Evolutionary conservation across 1,284 basidiomycete species (phyloP).

Genomic region (Ceratobasidium sp.): DNA sequence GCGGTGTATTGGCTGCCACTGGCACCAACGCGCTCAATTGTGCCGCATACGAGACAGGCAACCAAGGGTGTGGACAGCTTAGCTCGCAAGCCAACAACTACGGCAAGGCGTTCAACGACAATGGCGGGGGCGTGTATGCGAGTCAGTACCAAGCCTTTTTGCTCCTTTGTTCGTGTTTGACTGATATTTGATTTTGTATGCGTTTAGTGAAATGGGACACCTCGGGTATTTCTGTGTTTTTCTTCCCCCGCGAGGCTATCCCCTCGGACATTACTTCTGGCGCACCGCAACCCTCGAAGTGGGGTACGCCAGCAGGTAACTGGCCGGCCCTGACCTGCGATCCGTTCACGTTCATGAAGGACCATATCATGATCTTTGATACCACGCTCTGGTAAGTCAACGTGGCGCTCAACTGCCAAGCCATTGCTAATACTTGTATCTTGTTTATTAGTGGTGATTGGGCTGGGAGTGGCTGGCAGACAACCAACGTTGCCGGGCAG

Average conservation of each 20-base stretch:
- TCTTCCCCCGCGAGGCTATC: constrained; percentile 76
- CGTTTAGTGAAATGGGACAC: constrained; percentile 79
- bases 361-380: constrained; percentile 81
- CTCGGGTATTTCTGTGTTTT: constrained; percentile 80
- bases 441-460: constrained; percentile 93
- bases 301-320: constrained; percentile 79
- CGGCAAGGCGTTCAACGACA: constrained; percentile 55
- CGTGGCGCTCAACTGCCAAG: constrained; percentile 44
- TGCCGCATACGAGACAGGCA: constrained; percentile 36
- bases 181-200: too few species aligned
- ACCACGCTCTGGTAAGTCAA: constrained; percentile 77
- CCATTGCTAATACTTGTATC: neutral
- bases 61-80: constrained; percentile 52
- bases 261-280: constrained; percentile 77
- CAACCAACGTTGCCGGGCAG: constrained; percentile 78
- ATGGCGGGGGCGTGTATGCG: constrained; percentile 42
- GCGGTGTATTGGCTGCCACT: constrained; percentile 63
- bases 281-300: constrained; percentile 72
- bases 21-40: constrained; percentile 27
- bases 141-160: constrained; percentile 10
- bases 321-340: constrained; percentile 78
- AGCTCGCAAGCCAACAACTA: constrained; percentile 49
- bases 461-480: constrained; percentile 77
- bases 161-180: constrained; percentile 1
- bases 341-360: constrained; percentile 77